Base-by-base conservation (phyloP, 2,329 filamentous ascomycete species). In the Sphaerulina vaccinii region DNA sequence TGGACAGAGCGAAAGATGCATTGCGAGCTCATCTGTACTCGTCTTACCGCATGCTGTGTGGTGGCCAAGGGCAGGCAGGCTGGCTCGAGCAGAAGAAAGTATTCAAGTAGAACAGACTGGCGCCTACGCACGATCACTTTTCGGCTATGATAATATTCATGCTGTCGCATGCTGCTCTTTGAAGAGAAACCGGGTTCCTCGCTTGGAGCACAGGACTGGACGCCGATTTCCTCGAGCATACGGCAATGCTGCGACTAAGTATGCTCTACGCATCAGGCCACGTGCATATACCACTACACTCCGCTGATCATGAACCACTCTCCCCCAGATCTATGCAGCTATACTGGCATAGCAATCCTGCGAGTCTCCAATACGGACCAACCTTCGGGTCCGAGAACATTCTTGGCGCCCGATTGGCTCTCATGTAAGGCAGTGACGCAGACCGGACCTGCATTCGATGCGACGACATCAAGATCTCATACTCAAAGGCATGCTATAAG, bases 371-470 rank as follows among this genome's bases (percentile, higher is more conserved):
- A 7, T n/a, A 43, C 39, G 39, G 39, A 37, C 39, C 2, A 37
- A 22, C 32, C 23, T 27, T 50, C 39, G 39, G 48, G 11, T 43
- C 48, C 39, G 39, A 50, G 39, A 29, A n/a, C 22, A 21, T 21
- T 36, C 40, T 43, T 43, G 29, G 48, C 48, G 22, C 19, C 48
- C 48, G 48, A 50, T 43, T 50, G 39, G 48, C 40, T 43, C 37
- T 24, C 18, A 13, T 42, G 11, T 21, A 29, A 8, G 22, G 38
- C 27, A 16, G 48, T 38, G 39, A 44, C 48, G 48, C 36, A n/a
- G 38, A 18, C 15, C 13, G 24, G 15, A 40, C 19, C 24, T 23
- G 27, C 18, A 24, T 41, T 8, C 7, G 37, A 39, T 11, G 16
- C 18, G n/a, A n/a, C 22, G 19, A 21, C 15, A 36, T 11, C 32